phyloP scores from a whole-genome alignment of 768 basidiomycete genomes.

The Trametes cingulata region DNA sequence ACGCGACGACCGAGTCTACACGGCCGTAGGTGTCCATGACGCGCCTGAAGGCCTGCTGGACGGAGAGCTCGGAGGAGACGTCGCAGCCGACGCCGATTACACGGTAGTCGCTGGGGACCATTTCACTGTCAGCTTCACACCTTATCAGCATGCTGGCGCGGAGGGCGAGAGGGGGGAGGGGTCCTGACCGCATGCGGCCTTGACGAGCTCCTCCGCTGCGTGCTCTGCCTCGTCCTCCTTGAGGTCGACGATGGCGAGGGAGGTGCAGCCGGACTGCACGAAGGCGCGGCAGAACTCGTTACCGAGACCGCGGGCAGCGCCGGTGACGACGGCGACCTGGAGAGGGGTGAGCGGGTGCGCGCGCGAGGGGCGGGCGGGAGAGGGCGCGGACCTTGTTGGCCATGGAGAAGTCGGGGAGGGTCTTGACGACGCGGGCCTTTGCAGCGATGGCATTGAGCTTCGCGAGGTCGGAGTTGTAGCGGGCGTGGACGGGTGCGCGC shows the following conservation, averaged over 20 bases:
- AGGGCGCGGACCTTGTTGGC: conserved; percentile 58
- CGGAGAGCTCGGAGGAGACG: conserved; percentile 79
- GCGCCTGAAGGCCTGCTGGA: conserved; percentile 68
- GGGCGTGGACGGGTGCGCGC: conserved; percentile 18
- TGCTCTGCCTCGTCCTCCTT: conserved; percentile 63
- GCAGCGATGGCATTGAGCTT: conserved; percentile 20
- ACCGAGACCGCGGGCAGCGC: conserved; percentile 89
- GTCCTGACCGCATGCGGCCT: conserved; percentile 50
- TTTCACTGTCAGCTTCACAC: conserved; percentile 53
- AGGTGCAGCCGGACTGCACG: conserved; percentile 81
- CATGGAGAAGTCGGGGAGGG: conserved; percentile 78
- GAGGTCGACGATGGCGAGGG: conserved; percentile 80
- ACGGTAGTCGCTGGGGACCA: conserved; percentile 56
- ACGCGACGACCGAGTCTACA: conserved; percentile 84
- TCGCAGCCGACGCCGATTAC: conserved; percentile 83
- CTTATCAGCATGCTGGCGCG: conserved; percentile 30
- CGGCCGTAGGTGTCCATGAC: conserved; percentile 67
- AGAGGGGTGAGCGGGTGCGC: conserved; percentile 10
- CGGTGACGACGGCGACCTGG: conserved; percentile 90
- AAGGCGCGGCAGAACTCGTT: conserved; percentile 91
- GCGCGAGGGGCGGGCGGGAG: not conserved
- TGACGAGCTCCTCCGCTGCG: conserved; percentile 69
- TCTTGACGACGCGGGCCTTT: conserved; percentile 40
- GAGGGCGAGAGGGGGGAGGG: conserved; percentile 5
- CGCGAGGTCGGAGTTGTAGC: conserved; percentile 22